These are phyloP conservation scores for Russula vinacea DNA, from an alignment of 768 basidiomycete species.

Conservation along the genomic window DNA sequence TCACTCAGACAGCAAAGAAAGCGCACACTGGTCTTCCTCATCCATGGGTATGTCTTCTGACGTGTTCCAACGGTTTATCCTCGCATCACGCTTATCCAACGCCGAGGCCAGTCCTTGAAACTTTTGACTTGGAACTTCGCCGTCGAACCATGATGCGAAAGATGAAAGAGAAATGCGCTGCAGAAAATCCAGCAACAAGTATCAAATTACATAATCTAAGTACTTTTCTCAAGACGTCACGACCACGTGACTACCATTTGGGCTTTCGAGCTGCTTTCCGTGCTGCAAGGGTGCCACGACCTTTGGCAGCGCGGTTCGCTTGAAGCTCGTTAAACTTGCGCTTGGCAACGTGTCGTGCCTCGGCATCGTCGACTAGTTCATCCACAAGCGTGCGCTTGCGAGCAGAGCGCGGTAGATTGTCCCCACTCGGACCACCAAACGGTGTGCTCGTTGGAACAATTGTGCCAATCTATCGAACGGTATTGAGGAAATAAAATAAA, in stretches of 20 bases:
- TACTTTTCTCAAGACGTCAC: not conserved
- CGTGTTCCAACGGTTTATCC: conserved; percentile 65
- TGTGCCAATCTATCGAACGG: conserved; percentile 62
- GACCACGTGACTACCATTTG: conserved; percentile 54
- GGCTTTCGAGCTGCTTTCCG: conserved; percentile 59
- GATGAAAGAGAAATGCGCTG: not conserved
- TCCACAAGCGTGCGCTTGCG: conserved; percentile 84
- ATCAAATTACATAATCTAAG: conserved; percentile 13
- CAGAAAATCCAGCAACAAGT: not conserved
- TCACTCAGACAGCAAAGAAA: not conserved
- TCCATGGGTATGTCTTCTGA: conserved; percentile 67
- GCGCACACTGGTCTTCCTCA: conserved; percentile 76
- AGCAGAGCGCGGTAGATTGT: conserved; percentile 66
- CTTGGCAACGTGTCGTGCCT: conserved; percentile 85
- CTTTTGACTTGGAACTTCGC: conserved; percentile 16
- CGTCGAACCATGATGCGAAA: conserved; percentile 22
- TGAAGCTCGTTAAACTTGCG: conserved; percentile 84
- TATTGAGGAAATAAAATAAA: conserved; percentile 21
- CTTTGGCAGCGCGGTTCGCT: conserved; percentile 59
- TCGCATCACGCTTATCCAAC: conserved; percentile 50
- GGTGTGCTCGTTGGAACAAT: conserved; percentile 68
- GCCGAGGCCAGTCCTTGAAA: conserved; percentile 40
- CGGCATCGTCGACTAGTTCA: conserved; percentile 84
- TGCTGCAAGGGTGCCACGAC: conserved; percentile 64
- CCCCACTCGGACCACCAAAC: conserved; percentile 63